Conservation (phyloP, 306 rosid genomes). For the Abrus pulchellus region DNA sequence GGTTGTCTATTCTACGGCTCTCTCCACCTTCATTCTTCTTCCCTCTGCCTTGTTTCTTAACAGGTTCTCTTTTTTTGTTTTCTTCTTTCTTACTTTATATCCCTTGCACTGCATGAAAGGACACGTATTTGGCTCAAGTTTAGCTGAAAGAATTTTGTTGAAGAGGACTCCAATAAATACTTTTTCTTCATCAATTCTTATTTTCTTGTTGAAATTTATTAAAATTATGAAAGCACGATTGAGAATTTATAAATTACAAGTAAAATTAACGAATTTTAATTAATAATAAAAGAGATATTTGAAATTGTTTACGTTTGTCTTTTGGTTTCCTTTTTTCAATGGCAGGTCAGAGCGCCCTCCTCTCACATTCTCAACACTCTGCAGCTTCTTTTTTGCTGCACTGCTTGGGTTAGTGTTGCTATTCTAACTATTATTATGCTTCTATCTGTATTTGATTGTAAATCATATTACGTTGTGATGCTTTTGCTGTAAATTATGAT, state of each 20-base stretch:
- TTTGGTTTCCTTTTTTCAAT: not conserved
- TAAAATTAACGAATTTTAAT: no score
- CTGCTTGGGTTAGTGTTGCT: slow-evolving; percentile 47
- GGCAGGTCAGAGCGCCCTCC: slow-evolving; percentile 54
- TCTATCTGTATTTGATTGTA: not conserved
- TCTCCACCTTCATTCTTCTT: slow-evolving; percentile 45
- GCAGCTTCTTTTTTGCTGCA: slow-evolving; percentile 52
- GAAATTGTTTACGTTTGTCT: no score
- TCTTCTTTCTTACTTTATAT: not conserved
- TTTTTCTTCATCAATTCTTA: no score
- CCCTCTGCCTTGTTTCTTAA: slow-evolving; percentile 44
- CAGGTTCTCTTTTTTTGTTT: slow-evolving; percentile 7
- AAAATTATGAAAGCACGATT: no score
- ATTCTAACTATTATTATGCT: not conserved
- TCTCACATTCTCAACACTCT: slow-evolving; percentile 44
- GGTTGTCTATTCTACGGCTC: slow-evolving; percentile 47
- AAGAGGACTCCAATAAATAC: no score
- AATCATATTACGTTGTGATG: not conserved
- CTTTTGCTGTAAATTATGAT: no score
- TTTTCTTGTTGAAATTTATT: no score
- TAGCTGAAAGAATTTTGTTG: not conserved
- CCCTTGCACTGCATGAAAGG: not conserved
- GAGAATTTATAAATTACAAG: no score
- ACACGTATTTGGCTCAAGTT: not conserved
- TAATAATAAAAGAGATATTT: no score